Evolutionary conservation across 1,284 basidiomycete species (phyloP).

Genomic region (Clitocybe nebularis): DNA sequence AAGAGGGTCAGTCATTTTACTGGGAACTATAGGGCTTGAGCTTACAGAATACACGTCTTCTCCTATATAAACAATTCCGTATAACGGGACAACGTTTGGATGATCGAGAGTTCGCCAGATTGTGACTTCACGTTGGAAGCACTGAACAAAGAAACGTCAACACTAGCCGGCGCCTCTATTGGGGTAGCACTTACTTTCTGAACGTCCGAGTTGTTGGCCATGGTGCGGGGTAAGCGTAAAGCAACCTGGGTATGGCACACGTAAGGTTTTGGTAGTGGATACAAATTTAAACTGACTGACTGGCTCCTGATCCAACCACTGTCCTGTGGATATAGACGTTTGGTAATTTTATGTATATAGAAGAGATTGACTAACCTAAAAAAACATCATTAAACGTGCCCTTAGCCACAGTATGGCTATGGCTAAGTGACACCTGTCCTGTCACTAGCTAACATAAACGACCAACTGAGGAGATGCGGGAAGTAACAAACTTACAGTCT

Average conservation of each 20-base stretch:
- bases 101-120: conserved; percentile 40
- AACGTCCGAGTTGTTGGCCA: conserved; percentile 27
- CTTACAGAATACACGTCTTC: conserved; percentile 32
- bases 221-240: conserved; percentile 27
- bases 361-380: conserved; percentile 23
- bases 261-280: not conserved
- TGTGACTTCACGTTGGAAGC: conserved; percentile 37
- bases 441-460: conserved; percentile 29
- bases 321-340: conserved; percentile 18
- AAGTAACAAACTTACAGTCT: conserved; percentile 29
- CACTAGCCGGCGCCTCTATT: no score
- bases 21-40: not conserved
- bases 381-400: conserved; percentile 40
- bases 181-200: conserved; percentile 28
- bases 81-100: conserved; percentile 35
- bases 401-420: conserved; percentile 25
- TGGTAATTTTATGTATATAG: not conserved
- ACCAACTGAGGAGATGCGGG: not conserved
- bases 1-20: conserved; percentile 1
- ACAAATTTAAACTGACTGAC: conserved; percentile 15
- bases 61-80: conserved; percentile 34
- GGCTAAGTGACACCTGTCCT: conserved; percentile 33
- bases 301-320: conserved; percentile 36
- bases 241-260: conserved; percentile 24
- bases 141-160: conserved; percentile 19